phyloP scores from a whole-genome alignment of 192 early-diverging fungal genomes.

The Umbelopsis vinacea region DNA sequence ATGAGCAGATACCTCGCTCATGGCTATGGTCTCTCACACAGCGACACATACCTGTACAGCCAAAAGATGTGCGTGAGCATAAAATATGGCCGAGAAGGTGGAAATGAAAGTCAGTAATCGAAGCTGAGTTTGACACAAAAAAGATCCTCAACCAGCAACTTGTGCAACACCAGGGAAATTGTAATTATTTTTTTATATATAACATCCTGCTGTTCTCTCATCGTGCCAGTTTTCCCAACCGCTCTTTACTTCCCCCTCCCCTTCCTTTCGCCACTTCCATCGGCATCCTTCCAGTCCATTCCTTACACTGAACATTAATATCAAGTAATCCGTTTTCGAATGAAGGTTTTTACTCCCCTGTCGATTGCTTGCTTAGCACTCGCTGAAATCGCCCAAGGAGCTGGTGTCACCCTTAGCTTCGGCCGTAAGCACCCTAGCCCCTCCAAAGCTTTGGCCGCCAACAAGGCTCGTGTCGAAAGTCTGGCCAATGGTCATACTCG shows the following conservation, averaged over 20 bases:
- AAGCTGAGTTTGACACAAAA: not conserved
- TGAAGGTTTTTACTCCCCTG: constrained; percentile 4
- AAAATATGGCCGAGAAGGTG: not conserved
- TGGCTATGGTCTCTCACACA: too few relatives aligned
- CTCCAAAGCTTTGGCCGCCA: not conserved
- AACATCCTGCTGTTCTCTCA: not conserved
- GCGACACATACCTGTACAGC: too few relatives aligned
- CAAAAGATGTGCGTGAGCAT: too few relatives aligned
- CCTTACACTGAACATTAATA: not conserved
- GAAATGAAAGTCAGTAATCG: not conserved
- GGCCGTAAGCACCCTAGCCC: not conserved
- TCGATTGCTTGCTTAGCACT: not conserved
- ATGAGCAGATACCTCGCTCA: too few relatives aligned
- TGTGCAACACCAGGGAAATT: constrained; percentile 17
- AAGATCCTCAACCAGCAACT: not conserved
- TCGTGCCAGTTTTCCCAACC: not conserved
- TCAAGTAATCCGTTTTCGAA: not conserved
- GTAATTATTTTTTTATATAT: not conserved
- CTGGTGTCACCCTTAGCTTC: constrained; percentile 1
- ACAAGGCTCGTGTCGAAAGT: not conserved
- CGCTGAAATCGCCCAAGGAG: not conserved
- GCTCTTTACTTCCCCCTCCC: not conserved
- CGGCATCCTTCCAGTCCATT: constrained; percentile 4
- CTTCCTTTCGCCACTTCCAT: not conserved
- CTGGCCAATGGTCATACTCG: not conserved